Evolutionary conservation across 768 basidiomycete species (phyloP).

Genomic region (Boletus pseudopeckii): DNA sequence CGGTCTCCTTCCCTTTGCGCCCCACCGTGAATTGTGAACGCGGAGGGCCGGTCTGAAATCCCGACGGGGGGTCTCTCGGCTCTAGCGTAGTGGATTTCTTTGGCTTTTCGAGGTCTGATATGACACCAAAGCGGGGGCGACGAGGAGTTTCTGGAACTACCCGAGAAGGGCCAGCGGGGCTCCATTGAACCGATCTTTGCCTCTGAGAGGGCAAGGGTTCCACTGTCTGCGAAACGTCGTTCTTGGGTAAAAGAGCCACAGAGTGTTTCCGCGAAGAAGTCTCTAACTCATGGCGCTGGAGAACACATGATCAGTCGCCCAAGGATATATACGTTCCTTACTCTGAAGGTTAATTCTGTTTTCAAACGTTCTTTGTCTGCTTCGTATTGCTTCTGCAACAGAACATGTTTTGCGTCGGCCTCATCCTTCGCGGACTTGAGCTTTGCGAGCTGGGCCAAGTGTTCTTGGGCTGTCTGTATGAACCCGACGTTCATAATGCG

Average conservation of each 20-base stretch:
- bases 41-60: conserved; percentile 23
- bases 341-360: conserved; percentile 69
- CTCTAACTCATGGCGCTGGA: conserved; percentile 68
- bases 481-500: background rate
- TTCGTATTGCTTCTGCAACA: conserved; percentile 59
- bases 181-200: conserved; percentile 33
- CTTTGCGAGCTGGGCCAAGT: conserved; percentile 53
- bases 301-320: conserved; percentile 12
- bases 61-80: conserved; percentile 22
- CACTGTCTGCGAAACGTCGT: conserved; percentile 41
- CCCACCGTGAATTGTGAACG: conserved; percentile 16
- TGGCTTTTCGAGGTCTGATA: conserved; percentile 22
- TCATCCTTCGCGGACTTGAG: conserved; percentile 60
- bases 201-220: conserved; percentile 39
- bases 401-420: conserved; percentile 51
- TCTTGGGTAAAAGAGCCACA: conserved; percentile 44
- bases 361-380: conserved; percentile 67
- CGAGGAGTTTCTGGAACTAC: conserved; percentile 37
- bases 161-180: conserved; percentile 27
- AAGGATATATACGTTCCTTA: conserved; percentile 29
- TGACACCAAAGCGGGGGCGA: conserved; percentile 33
- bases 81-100: conserved; percentile 14
- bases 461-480: conserved; percentile 54
- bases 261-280: conserved; percentile 50
- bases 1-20: conserved; percentile 19